Evolutionary conservation across 2,329 filamentous ascomycete species (phyloP), one percentile per base, ranked within the genome.

Genomic region (Colletotrichum sp.): DNA sequence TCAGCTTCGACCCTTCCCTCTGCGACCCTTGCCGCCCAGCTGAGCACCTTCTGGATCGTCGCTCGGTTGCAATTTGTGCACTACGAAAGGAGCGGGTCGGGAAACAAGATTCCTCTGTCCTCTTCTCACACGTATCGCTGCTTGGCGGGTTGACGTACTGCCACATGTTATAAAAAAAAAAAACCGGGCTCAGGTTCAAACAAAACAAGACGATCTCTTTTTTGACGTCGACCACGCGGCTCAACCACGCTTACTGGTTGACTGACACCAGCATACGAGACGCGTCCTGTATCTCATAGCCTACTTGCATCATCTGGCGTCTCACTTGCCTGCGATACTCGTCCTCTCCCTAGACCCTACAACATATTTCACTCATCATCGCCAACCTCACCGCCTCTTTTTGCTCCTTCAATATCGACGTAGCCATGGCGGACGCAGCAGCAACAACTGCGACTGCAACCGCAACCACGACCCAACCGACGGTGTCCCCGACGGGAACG

Each of bases 91-190:
- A 63, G 67, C 67, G 57, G 57, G 57, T 70, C 67, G 13, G 32
- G 39, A 52, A 70, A 59, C 67, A 70, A 70, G 67, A 70, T 70
- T 70, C 13, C 36, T 61, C 36, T 63, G 52, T 63, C 36, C 39
- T 69, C 21, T 60, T 69, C 6, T 59, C 39, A 24, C 34, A 28
- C 34, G n/a, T n/a, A 66, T 39, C 13, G 57, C 43, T 48, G 43
- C 67, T 70, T 70, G 67, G 57, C 67, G 67, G 52, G 66, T 70
- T 70, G 67, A 70, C 67, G 57, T 63, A 70, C 66, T 60, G 66
- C 66, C 66, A 48, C 67, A 63, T 70, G 32, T 52, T 16, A 28
- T 9, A 21, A 69, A 8, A 34, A 32, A 36, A 32, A 32, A 69
- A 69, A 70, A 34, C 67, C 52, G 55, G 52, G 24, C 67, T 61